Conservation (phyloP, 2,329 filamentous ascomycete genomes). For the Diaporthe sp. region DNA sequence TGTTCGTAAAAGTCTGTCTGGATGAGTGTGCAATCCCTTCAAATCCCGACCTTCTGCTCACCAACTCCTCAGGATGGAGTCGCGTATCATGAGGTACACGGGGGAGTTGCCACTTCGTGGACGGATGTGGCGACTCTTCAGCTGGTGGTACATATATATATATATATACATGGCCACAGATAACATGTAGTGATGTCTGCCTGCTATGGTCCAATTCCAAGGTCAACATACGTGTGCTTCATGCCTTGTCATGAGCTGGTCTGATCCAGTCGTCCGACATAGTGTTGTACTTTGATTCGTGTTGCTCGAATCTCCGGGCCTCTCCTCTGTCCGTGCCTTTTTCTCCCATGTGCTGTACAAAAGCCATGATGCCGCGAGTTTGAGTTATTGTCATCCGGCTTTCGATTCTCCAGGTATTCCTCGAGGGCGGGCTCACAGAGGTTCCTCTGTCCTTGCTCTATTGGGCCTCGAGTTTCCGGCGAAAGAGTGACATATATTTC, state of each 20-base stretch:
- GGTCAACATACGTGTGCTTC: not conserved
- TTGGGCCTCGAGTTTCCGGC: not conserved
- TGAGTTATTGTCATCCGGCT: not conserved
- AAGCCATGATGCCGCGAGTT: not conserved
- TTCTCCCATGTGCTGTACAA: too few species aligned
- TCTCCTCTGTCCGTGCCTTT: too few species aligned
- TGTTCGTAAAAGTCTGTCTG: too few species aligned
- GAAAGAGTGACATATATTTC: not conserved
- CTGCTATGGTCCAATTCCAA: not conserved
- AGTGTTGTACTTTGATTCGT: not conserved
- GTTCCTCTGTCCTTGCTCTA: not conserved
- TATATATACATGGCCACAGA: too few species aligned
- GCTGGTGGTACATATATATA: not conserved
- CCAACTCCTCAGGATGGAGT: not conserved
- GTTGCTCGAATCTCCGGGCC: not conserved
- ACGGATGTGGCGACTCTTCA: not conserved
- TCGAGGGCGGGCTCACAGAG: not conserved
- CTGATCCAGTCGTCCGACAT: not conserved
- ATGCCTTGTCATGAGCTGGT: not conserved
- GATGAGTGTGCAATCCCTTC: not conserved
- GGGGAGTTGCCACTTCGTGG: not conserved
- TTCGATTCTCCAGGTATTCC: not conserved
- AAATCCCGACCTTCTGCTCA: not conserved
- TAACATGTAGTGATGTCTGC: not conserved
- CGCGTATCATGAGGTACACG: not conserved